Base-by-base conservation (phyloP, 441 rosid genomes). In the Erodium moschatum region DNA sequence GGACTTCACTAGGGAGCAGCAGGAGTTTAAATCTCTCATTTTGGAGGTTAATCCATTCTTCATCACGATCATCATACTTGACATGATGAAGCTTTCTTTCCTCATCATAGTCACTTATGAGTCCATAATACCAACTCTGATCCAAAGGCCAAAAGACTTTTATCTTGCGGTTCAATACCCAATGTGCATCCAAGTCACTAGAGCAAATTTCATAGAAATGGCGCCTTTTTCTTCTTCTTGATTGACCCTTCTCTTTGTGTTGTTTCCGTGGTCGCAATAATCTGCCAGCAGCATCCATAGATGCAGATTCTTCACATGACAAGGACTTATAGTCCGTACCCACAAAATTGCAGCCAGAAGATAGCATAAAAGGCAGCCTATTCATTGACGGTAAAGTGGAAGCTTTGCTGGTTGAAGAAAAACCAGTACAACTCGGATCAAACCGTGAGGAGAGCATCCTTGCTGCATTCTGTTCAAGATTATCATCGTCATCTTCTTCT, bases 381-480 rank as follows among this genome's bases (percentile, higher is more conserved):
- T 79, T 77, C 6, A 73, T 62, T 46, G 90, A 76, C 42, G 86
- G 80, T 31, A 79, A 73, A 16, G 69, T 74, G 44, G 86, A 80
- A 44, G 81, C 74, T 72, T 83, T 85, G 67, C 80, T 74, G 65
- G 76, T 86, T 33, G 82, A 80, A 71, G 87, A 82, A 84, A 86
- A 90, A 18, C 88, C 95, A 18, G 95, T 85, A 77, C 86, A 91
- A 78, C 85, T 85, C 6, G 98, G 89, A 79, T 91, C 89, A 76
- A 93, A 93, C 71, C 96, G 87, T 11, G 97, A 91, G 24, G 95
- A 91, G 18, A 93, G 76, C 98, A 93, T 93, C 83, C 82, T 93
- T 58, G 98, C 98, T 38, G 98, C 98, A 81, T 94, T 94, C 73
- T 88, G 92, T 82, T 89, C 98, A 68, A 94, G 97, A 80, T 94